phyloP scores from a whole-genome alignment of 257 asterid species.

The Ophiorrhiza pumila region DNA sequence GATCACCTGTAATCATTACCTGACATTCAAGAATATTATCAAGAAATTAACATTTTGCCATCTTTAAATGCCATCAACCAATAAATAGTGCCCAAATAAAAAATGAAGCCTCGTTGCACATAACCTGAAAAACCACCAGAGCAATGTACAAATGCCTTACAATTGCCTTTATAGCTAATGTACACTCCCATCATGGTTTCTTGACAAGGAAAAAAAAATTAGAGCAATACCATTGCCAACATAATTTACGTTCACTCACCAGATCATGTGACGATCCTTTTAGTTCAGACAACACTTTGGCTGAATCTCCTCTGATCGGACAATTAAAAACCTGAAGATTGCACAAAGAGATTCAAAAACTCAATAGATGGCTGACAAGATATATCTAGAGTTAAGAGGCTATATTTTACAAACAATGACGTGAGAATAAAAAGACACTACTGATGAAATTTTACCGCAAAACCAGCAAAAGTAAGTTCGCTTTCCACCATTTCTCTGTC shows the following conservation, averaged over 20 bases:
- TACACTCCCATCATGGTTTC: not conserved
- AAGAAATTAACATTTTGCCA: not conserved
- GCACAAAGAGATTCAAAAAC: conserved; percentile 18
- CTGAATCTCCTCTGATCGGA: conserved; percentile 93
- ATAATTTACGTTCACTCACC: conserved; percentile 44
- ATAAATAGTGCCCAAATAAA: not conserved
- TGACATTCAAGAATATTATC: conserved; percentile 25
- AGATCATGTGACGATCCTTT: conserved; percentile 88
- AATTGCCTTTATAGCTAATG: not conserved
- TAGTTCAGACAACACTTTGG: conserved; percentile 71
- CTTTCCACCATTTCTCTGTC: conserved; percentile 81
- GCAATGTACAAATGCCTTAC: not conserved
- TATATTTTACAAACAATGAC: conserved; percentile 4
- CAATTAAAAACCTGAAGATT: conserved; percentile 82
- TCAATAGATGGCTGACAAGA: not conserved
- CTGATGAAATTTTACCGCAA: conserved; percentile 61
- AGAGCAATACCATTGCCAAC: not conserved
- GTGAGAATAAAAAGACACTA: conserved; percentile 11
- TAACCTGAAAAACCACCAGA: not conserved
- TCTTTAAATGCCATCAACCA: not conserved
- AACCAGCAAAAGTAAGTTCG: conserved; percentile 89
- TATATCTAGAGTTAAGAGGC: not conserved
- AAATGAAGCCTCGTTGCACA: not conserved
- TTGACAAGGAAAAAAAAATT: no score
- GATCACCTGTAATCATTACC: conserved; percentile 99